These are phyloP conservation scores for Kazachstania psychrophila DNA, from an alignment of 805 yeast species.

Conservation along the genomic window DNA sequence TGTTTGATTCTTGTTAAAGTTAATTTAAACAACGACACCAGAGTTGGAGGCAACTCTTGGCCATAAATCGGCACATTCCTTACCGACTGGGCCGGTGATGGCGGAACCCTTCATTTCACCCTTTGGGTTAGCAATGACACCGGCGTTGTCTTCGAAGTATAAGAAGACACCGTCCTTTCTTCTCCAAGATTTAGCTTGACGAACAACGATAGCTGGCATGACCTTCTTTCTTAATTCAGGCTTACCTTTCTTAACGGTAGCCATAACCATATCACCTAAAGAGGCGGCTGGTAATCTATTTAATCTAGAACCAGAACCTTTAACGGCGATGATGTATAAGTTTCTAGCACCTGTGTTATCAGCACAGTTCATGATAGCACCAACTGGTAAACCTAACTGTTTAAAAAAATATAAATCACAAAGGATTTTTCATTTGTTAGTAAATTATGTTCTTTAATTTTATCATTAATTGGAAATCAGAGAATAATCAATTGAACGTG, in stretches of 20 bases:
- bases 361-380: constrained; percentile 99
- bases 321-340: constrained; percentile 96
- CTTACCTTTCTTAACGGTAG: constrained; percentile 99
- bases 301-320: constrained; percentile 98
- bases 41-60: constrained; percentile 99
- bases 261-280: constrained; percentile 98
- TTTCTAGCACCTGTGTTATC: constrained; percentile 99
- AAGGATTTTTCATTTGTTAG: constrained; percentile 1
- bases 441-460: too few relatives aligned
- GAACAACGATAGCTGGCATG: constrained; percentile 98
- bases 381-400: constrained; percentile 96
- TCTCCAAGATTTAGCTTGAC: constrained; percentile 99
- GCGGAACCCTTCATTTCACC: constrained; percentile 99
- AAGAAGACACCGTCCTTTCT: constrained; percentile 99
- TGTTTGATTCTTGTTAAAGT: not conserved
- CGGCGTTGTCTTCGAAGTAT: constrained; percentile 99
- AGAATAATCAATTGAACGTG: too few relatives aligned
- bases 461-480: too few relatives aligned
- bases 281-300: constrained; percentile 99
- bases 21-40: constrained; percentile 93
- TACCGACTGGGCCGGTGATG: constrained; percentile 99
- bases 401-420: constrained; percentile 8
- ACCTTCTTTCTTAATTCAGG: constrained; percentile 99
- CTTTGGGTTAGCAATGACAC: constrained; percentile 99
- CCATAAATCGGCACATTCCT: constrained; percentile 99